Evolutionary conservation across 768 basidiomycete genomes (phyloP).

Genomic region (Hemileccinum impolitum): DNA sequence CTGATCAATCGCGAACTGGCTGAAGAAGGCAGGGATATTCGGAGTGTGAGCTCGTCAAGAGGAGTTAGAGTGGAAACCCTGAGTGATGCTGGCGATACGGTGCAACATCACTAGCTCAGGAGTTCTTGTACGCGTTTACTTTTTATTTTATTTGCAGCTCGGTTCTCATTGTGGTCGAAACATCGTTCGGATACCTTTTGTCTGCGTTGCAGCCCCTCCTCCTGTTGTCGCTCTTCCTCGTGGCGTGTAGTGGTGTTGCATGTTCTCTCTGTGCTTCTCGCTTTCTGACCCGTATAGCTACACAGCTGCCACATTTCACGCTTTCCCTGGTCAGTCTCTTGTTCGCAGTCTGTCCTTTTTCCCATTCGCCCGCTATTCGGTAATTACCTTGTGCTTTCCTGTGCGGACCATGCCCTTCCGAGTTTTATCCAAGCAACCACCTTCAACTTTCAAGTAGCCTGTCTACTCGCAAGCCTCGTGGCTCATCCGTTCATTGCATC

Average conservation of each 20-base stretch:
- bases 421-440: conserved; percentile 14
- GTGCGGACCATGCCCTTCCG: conserved; percentile 19
- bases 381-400: conserved; percentile 28
- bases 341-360: conserved; percentile 24
- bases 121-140: conserved; percentile 33
- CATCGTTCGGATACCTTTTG: conserved; percentile 35
- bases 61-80: conserved; percentile 76
- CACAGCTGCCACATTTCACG: conserved; percentile 27
- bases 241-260: conserved; percentile 30
- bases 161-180: conserved; percentile 34
- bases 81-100: conserved; percentile 50
- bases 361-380: conserved; percentile 25
- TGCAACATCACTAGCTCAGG: conserved; percentile 43
- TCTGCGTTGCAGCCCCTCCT: conserved; percentile 20
- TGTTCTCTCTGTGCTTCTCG: conserved; percentile 27
- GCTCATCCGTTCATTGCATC: conserved; percentile 28
- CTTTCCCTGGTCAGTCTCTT: conserved; percentile 22
- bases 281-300: conserved; percentile 29
- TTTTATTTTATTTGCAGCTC: conserved; percentile 35
- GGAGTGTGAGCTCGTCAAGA: conserved; percentile 77
- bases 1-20: conserved; percentile 70
- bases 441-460: conserved; percentile 20
- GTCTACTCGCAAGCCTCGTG: conserved; percentile 15
- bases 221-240: conserved; percentile 29
- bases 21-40: conserved; percentile 86